A percentile compares a stretch with the other conserved stretches of the same genome.
These are phyloP conservation scores for Leishmania arabica DNA, from an alignment of 208 protist species.

Conservation along the genomic window DNA sequence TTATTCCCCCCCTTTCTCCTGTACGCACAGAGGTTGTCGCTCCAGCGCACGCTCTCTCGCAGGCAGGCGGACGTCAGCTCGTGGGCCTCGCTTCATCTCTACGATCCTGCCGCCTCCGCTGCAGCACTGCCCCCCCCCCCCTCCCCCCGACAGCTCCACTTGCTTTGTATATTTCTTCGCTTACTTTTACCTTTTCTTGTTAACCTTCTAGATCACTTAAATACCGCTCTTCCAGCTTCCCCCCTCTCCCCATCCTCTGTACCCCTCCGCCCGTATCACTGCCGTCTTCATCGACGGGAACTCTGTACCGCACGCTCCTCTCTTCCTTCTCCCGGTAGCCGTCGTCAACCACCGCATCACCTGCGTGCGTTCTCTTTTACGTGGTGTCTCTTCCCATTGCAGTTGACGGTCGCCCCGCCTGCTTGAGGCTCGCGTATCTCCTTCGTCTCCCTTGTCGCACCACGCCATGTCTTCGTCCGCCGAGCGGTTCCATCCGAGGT, in stretches of 20 bases:
- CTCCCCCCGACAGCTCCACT: not conserved
- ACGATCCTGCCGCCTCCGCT: not conserved
- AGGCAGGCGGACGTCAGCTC: not conserved
- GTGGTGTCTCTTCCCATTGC: not conserved
- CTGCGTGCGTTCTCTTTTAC: not conserved
- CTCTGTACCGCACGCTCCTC: not conserved
- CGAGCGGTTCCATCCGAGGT: no score
- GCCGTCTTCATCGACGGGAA: not conserved
- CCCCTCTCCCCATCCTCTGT: not conserved
- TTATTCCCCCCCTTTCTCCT: not conserved
- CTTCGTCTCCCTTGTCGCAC: not conserved
- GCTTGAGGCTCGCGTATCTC: not conserved
- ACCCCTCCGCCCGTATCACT: not conserved
- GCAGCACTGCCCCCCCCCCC: no score
- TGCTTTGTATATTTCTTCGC: not conserved
- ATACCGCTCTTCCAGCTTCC: not conserved
- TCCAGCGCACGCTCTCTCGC: not conserved
- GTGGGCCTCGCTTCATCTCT: not conserved
- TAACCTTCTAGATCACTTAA: not conserved
- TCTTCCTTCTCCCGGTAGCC: not conserved
- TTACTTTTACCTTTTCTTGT: not conserved
- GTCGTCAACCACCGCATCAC: not conserved
- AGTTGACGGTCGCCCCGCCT: not conserved
- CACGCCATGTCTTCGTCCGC: constrained; percentile 7
- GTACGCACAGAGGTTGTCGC: not conserved